These are phyloP conservation scores for Fusarium nygamai DNA, from an alignment of 2,329 filamentous ascomycete genomes.

Conservation along the genomic window DNA sequence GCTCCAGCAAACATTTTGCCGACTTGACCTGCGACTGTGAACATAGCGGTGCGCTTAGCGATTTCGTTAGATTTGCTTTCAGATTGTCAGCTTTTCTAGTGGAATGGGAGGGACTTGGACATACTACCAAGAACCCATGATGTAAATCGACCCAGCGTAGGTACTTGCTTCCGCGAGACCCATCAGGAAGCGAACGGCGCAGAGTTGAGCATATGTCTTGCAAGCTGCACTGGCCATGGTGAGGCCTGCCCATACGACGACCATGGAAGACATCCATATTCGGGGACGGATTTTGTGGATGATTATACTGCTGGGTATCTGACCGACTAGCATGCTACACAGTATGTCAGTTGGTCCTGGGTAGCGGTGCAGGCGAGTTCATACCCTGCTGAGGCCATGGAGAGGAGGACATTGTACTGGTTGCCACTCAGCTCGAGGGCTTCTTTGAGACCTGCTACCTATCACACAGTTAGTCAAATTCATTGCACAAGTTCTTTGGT, in stretches of 20 bases:
- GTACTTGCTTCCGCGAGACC: constrained; percentile 44
- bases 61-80: constrained; percentile 59
- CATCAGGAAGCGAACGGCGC: constrained; percentile 42
- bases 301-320: constrained; percentile 66
- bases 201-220: constrained; percentile 45
- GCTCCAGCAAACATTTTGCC: constrained; percentile 69
- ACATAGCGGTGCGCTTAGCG: constrained; percentile 67
- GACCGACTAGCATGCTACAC: constrained; percentile 56
- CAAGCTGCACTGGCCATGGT: constrained; percentile 54
- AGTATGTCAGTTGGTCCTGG: fast-evolving
- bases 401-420: constrained; percentile 46
- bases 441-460: constrained; percentile 56
- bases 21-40: constrained; percentile 65
- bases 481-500: fast-evolving
- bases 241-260: constrained; percentile 67
- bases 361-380: fast-evolving
- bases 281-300: constrained; percentile 69
- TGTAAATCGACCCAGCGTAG: constrained; percentile 47
- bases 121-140: constrained; percentile 61
- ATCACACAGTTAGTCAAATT: fast-evolving
- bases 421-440: constrained; percentile 55
- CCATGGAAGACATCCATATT: constrained; percentile 68
- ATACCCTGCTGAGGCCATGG: constrained; percentile 46
- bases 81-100: fast-evolving
- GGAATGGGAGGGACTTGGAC: fast-evolving